Evolutionary conservation across 345 rosid genomes (phyloP), one percentile per base, ranked within the genome.

Genomic region (Combretum micranthum): DNA sequence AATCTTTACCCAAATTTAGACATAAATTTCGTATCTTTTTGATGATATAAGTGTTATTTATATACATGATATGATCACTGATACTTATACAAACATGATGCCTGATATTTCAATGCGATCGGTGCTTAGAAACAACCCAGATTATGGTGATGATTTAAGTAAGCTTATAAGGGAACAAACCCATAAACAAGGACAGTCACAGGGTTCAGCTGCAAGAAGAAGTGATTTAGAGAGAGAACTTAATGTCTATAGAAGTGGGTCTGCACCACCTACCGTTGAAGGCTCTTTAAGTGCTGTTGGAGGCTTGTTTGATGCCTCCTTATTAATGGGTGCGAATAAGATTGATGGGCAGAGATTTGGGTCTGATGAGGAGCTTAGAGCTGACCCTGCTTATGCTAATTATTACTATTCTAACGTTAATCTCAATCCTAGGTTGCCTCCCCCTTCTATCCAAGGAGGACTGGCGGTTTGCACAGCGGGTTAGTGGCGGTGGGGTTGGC

Each of bases 231-330:
- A 87, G 67, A 63, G 75, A 39, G 96, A 86, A 52, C 84, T 80
- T 60, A 79, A 70, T 59, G 67, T 86, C 56, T 83, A 70, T 64
- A 61, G 98, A 67, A 88, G 96, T 69, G 98, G 96, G 65, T 91
- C 98, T 15, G 96, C 98, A 14, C 98, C 98, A 0, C 98, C 98
- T 15, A 85, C 95, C 1, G 88, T 91, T 16, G 96, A 91, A 59
- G 98, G 98, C 19, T 79, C 98, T 37, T 58, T 81, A 55, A 75
- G 48, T 65, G 85, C 98, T 5, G 71, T 79, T 23, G 96, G 90
- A 55, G 91, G 91, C 7, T 47, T 87, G 56, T 75, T 83, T 55
- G 77, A 66, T 57, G 77, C 66, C 61, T 44, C 63, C 43, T 72
- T 63, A 56, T 48, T 65, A 44, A 15, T 50, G 39, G 75, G 74